Evolutionary conservation across 805 yeast species (phyloP).

Genomic region (Candida nanaspora): DNA sequence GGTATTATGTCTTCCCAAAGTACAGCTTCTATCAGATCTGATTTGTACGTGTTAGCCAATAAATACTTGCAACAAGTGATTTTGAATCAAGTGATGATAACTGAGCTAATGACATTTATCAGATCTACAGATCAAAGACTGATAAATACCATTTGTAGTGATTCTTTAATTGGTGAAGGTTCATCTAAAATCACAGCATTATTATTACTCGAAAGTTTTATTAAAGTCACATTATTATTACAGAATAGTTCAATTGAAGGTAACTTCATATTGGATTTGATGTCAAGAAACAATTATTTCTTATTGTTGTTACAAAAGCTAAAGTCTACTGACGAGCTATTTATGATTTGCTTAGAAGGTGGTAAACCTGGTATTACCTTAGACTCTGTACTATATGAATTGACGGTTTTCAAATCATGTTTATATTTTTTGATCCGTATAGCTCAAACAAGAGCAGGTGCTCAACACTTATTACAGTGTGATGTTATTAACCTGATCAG

Average conservation of each 20-base stretch:
- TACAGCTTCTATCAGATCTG: conserved; percentile 63
- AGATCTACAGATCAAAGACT: conserved; percentile 53
- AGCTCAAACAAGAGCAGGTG: conserved; percentile 72
- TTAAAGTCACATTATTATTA: conserved; percentile 36
- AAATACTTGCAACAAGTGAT: conserved; percentile 51
- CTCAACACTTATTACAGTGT: conserved; percentile 66
- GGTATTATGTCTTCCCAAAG: conserved; percentile 70
- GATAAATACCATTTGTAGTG: conserved; percentile 62
- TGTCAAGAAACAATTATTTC: conserved; percentile 62
- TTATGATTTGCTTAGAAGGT: conserved; percentile 28
- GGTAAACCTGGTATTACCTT: conserved; percentile 31
- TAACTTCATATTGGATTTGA: conserved; percentile 49
- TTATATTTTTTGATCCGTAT: conserved; percentile 64
- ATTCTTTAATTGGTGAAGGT: conserved; percentile 76
- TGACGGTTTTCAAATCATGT: conserved; percentile 70
- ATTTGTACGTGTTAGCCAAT: conserved; percentile 68
- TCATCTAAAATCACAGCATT: conserved; percentile 68
- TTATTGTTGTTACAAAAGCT: conserved; percentile 59
- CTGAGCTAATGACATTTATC: conserved; percentile 46
- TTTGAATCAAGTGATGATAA: conserved; percentile 32
- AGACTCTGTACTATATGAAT: conserved; percentile 58
- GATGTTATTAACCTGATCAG: conserved; percentile 61
- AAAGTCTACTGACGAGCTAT: conserved; percentile 59
- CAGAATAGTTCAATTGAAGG: conserved; percentile 46
- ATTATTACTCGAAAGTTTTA: conserved; percentile 51